A percentile compares a stretch with the other conserved stretches of the same genome.
These are phyloP conservation scores for Linnemannia elongata DNA, from an alignment of 192 early-diverging fungal species.

Conservation along the genomic window DNA sequence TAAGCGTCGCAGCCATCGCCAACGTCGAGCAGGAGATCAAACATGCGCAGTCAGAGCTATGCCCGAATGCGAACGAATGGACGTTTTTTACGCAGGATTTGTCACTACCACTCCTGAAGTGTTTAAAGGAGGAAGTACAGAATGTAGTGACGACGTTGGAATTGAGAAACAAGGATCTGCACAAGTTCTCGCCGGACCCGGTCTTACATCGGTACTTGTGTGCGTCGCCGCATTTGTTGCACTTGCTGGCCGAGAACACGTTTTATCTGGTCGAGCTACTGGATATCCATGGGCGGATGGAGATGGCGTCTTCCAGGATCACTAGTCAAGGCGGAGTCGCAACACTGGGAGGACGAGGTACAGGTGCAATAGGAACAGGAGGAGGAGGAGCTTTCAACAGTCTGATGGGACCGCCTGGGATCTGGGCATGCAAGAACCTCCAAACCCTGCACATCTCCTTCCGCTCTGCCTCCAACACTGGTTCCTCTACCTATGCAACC, in stretches of 20 bases:
- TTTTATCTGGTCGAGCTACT: not conserved
- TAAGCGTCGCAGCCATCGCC: not conserved
- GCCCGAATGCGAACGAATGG: not conserved
- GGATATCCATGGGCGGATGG: not conserved
- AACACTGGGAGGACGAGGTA: too few relatives aligned
- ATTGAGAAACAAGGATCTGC: not conserved
- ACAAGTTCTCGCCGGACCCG: not conserved
- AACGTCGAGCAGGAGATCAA: not conserved
- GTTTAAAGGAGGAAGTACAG: not conserved
- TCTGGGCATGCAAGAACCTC: not conserved
- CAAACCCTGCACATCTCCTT: not conserved
- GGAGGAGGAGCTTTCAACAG: not conserved
- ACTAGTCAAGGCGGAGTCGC: not conserved
- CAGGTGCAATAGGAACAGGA: too few relatives aligned
- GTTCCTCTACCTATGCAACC: not conserved
- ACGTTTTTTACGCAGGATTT: not conserved
- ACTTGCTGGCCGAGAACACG: not conserved
- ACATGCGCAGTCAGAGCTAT: not conserved
- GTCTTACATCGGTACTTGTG: not conserved
- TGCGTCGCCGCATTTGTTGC: not conserved
- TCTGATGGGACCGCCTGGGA: not conserved
- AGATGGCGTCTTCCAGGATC: not conserved
- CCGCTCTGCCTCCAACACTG: not conserved
- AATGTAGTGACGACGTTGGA: constrained; percentile 1
- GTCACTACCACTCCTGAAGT: not conserved